Base-by-base conservation (phyloP, 441 rosid genomes). In the Gossypium gossypioides region DNA sequence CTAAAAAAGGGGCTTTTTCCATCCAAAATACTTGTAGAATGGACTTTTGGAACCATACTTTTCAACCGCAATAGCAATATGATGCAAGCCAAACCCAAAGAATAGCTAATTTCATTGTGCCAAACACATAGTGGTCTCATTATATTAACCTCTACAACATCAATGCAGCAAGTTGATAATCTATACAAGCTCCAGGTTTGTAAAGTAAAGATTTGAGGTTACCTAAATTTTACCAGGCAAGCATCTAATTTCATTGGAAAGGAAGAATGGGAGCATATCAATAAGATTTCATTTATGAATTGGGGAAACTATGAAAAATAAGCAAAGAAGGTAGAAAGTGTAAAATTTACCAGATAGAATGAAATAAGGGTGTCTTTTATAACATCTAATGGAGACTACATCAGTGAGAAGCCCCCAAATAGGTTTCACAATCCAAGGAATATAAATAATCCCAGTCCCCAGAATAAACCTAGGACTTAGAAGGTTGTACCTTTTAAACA, bases 381-480 rank as follows among this genome's bases (percentile, higher is more conserved):
- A 96, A 12, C 99, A 98, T 10, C 71, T 60, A 60, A 96, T 79
- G 2, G 99, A 97, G 66, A 96, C 73, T 72, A 90, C 90, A 77
- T 96, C 97, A 0, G 99, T 95, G 82, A 95, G 89, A 71, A 95
- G 87, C 5, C 99, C 98, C 97, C 98, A 92, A 50, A 95, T 59
- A 69, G 96, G 99, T 71, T 92, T 95, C 52, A 95, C 85, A 52
- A 92, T 84, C 98, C 98, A 95, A 75, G 99, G 99, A 78, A 95
- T 81, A 37, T 77, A 80, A 70, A 80, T 76, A 74, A 91, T 89
- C 48, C 95, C 6, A 29, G 0, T 29, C 34, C 34, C 6, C 97
- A 6, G 87, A 82, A 57, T 86, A 91, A 63, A 90, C 71, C 74
- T 93, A 96, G 2, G 98, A 84, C 72, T 87, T 92, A 7, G 99